phyloP scores from a whole-genome alignment of 257 asterid genomes.

The Solanum corneliomulleri region DNA sequence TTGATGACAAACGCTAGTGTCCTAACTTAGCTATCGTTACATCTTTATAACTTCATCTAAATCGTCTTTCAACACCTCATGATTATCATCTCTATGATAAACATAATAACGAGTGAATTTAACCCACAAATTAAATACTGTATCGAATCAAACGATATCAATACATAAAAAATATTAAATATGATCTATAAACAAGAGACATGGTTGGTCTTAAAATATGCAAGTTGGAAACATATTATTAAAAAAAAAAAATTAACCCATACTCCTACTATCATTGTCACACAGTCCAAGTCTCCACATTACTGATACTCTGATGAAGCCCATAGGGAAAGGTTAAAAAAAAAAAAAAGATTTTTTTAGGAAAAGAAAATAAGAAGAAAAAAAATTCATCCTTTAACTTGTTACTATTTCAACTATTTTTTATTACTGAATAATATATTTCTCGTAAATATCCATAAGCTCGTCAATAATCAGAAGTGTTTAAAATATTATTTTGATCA shows the following conservation, averaged over 20 bases:
- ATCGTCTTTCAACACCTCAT: background rate
- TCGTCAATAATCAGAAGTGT: too few relatives aligned
- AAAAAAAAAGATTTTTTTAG: background rate
- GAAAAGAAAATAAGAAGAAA: background rate
- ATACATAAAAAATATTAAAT: background rate
- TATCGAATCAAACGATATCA: background rate
- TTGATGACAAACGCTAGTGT: background rate
- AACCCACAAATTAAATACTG: background rate
- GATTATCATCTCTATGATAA: background rate
- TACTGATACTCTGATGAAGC: background rate
- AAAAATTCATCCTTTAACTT: background rate
- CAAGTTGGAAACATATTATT: background rate
- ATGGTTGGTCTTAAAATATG: background rate
- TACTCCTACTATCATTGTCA: background rate
- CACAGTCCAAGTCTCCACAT: background rate
- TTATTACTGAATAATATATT: background rate
- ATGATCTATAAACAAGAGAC: background rate
- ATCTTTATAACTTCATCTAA: background rate
- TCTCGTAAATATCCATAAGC: background rate
- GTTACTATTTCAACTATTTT: background rate
- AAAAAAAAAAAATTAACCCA: background rate
- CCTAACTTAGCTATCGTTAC: fast-evolving
- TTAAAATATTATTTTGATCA: too few relatives aligned
- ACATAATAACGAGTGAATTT: background rate
- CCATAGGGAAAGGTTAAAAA: background rate